phyloP scores from a whole-genome alignment of 2,329 filamentous ascomycete genomes.

The Cercospora sojina region DNA sequence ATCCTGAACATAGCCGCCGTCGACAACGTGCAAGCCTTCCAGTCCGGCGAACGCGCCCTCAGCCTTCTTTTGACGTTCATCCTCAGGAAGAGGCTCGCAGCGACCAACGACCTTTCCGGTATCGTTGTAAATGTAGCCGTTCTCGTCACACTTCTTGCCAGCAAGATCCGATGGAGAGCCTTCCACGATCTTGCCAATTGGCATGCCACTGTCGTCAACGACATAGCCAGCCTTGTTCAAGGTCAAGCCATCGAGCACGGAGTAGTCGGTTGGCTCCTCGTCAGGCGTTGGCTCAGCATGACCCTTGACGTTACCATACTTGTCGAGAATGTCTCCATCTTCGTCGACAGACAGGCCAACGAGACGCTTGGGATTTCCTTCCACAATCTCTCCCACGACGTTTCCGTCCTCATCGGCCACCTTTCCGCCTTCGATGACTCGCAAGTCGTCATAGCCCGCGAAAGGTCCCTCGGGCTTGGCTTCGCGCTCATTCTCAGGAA shows the following conservation, averaged over 20 bases:
- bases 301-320: slow-evolving; percentile 64
- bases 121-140: slow-evolving; percentile 58
- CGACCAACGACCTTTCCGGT: slow-evolving; percentile 57
- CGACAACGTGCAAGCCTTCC: slow-evolving; percentile 62
- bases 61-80: slow-evolving; percentile 55
- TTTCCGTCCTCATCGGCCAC: slow-evolving; percentile 53
- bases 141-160: slow-evolving; percentile 56
- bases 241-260: slow-evolving; percentile 60
- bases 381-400: slow-evolving; percentile 53
- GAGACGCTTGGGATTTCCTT: slow-evolving; percentile 62
- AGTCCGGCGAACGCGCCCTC: slow-evolving; percentile 70
- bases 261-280: slow-evolving; percentile 53
- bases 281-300: slow-evolving; percentile 54
- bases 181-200: slow-evolving; percentile 57
- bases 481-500: slow-evolving; percentile 63
- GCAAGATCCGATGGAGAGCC: slow-evolving; percentile 57
- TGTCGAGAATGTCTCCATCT: slow-evolving; percentile 78
- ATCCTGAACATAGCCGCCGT: slow-evolving; percentile 73
- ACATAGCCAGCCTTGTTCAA: slow-evolving; percentile 65
- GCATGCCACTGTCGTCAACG: slow-evolving; percentile 54
- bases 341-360: slow-evolving; percentile 74
- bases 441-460: slow-evolving; percentile 50
- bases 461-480: slow-evolving; percentile 52
- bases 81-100: slow-evolving; percentile 58
- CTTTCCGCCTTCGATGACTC: slow-evolving; percentile 50